phyloP scores from a whole-genome alignment of 2,329 filamentous ascomycete species.

The Rhynchosporium graminicola region DNA sequence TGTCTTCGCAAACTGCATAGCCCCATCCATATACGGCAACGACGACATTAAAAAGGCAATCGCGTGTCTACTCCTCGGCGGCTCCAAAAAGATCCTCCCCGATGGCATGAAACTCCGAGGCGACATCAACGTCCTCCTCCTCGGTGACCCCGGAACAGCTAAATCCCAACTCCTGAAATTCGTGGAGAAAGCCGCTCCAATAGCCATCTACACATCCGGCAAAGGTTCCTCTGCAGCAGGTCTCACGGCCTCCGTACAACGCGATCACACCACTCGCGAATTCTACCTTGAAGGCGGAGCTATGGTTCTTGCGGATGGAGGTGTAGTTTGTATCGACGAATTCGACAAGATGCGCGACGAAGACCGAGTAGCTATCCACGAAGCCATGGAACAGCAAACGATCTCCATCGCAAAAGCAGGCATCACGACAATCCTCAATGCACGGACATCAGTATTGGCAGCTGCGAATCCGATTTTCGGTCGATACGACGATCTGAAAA shows the following conservation, averaged over 20 bases:
- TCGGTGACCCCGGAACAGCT: slow-evolving; percentile 96
- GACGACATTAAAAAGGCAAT: slow-evolving; percentile 97
- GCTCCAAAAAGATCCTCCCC: slow-evolving; percentile 95
- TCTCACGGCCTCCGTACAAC: slow-evolving; percentile 94
- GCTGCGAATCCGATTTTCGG: slow-evolving; percentile 98
- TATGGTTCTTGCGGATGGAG: slow-evolving; percentile 96
- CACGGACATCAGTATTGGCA: slow-evolving; percentile 89
- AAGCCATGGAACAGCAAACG: slow-evolving; percentile 99
- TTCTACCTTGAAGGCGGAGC: slow-evolving; percentile 98
- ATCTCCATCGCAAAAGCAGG: slow-evolving; percentile 99
- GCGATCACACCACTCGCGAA: slow-evolving; percentile 87
- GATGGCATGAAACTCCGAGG: slow-evolving; percentile 97
- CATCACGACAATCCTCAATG: slow-evolving; percentile 97
- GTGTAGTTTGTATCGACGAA: slow-evolving; percentile 97
- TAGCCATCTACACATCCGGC: slow-evolving; percentile 97
- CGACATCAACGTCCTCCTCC: slow-evolving; percentile 94
- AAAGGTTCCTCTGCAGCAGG: slow-evolving; percentile 97
- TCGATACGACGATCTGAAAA: slow-evolving; percentile 96
- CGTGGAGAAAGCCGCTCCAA: slow-evolving; percentile 92
- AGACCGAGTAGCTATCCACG: slow-evolving; percentile 95
- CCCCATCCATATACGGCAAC: slow-evolving; percentile 96
- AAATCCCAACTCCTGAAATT: slow-evolving; percentile 98
- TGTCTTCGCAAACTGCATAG: slow-evolving; percentile 87
- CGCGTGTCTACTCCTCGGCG: slow-evolving; percentile 87
- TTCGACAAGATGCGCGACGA: slow-evolving; percentile 99